Conservation (phyloP, 2,329 filamentous ascomycete species). For the Talaromyces funiculosus region DNA sequence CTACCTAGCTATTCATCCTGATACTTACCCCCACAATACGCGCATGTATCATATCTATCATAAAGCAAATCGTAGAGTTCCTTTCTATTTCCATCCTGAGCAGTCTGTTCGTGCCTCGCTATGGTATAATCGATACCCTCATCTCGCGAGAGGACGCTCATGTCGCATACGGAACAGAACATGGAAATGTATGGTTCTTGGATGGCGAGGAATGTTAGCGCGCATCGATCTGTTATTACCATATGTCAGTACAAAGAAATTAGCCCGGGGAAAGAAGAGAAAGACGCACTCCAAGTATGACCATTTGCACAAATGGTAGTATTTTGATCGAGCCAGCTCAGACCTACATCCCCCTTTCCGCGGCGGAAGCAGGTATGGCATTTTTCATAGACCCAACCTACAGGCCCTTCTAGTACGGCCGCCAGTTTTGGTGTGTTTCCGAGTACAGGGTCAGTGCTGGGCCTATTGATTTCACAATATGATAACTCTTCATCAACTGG, state of each 20-base stretch:
- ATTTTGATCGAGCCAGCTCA: slow-evolving; percentile 44
- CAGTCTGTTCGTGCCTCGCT: background rate
- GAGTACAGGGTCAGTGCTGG: background rate
- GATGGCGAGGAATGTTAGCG: slow-evolving; percentile 50
- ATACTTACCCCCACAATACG: slow-evolving; percentile 34
- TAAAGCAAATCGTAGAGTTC: slow-evolving; percentile 22
- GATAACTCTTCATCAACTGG: slow-evolving; percentile 28
- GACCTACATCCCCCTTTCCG: slow-evolving; percentile 19
- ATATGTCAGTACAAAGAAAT: background rate
- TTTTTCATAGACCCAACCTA: slow-evolving; percentile 36
- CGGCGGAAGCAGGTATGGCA: slow-evolving; percentile 48
- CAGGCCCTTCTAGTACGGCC: slow-evolving; percentile 20
- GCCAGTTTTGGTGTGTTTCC: slow-evolving; percentile 22
- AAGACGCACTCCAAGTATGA: slow-evolving; percentile 46
- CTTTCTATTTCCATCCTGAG: background rate
- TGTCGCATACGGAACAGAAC: slow-evolving; percentile 49
- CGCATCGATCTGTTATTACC: slow-evolving; percentile 44
- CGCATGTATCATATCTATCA: slow-evolving; percentile 31
- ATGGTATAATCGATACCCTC: slow-evolving; percentile 25
- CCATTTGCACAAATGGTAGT: slow-evolving; percentile 47
- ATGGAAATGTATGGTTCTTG: slow-evolving; percentile 51
- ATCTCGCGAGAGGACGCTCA: slow-evolving; percentile 43
- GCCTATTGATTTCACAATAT: slow-evolving; percentile 18
- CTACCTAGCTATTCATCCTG: slow-evolving; percentile 13
- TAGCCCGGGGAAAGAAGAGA: background rate